These are phyloP conservation scores for Camelina neglecta DNA, from an alignment of 345 rosid species.

Conservation along the genomic window DNA sequence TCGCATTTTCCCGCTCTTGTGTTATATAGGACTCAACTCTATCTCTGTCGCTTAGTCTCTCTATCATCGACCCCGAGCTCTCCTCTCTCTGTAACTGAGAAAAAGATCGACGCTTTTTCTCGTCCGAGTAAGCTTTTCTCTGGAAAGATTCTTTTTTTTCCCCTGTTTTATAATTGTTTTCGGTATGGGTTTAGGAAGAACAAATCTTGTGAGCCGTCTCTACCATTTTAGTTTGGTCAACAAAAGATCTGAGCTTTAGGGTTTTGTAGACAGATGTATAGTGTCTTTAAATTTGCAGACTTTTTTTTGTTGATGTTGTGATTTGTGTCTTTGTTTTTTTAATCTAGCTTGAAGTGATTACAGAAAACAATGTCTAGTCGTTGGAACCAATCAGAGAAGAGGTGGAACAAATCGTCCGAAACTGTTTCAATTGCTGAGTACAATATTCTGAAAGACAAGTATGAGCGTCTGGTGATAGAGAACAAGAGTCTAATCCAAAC, in stretches of 20 bases:
- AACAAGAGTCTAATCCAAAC: not conserved
- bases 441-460: not conserved
- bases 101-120: not conserved
- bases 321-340: too few relatives aligned
- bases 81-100: not conserved
- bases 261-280: not conserved
- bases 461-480: not conserved
- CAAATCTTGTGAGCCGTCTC: not conserved
- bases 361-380: not conserved
- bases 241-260: not conserved
- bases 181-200: not conserved
- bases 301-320: not conserved
- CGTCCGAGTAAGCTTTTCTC: conserved; percentile 8
- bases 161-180: not conserved
- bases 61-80: not conserved
- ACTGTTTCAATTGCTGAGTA: conserved; percentile 6
- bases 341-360: not conserved
- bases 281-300: not conserved
- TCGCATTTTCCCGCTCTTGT: not conserved
- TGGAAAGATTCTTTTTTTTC: not conserved
- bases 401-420: not conserved
- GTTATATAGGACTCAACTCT: not conserved
- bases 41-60: not conserved
- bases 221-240: not conserved
- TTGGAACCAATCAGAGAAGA: not conserved